Percentiles rank a stretch among this genome's conserved stretches.
Conservation (phyloP, 2,329 filamentous ascomycete species). For the Pseudopithomyces chartarum region DNA sequence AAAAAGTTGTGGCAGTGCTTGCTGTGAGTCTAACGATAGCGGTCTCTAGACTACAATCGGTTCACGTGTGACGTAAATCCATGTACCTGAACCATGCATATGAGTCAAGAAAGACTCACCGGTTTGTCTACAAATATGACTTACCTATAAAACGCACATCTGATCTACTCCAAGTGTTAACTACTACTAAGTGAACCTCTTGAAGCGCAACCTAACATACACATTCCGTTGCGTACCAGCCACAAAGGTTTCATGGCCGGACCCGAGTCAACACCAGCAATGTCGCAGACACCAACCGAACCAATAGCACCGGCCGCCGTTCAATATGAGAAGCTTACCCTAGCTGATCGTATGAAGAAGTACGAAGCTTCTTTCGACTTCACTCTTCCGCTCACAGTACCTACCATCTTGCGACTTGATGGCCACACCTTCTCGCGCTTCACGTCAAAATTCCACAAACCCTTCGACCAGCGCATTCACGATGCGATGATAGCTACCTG, state of each 20-base stretch:
- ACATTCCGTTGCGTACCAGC: too few species aligned
- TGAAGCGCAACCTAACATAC: too few species aligned
- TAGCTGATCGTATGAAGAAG: constrained; percentile 38
- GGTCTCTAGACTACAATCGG: neutral
- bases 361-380: constrained; percentile 35
- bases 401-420: constrained; percentile 35
- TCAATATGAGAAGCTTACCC: constrained; percentile 8
- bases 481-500: constrained; percentile 33
- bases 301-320: neutral
- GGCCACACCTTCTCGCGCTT: constrained; percentile 39
- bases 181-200: too few species aligned
- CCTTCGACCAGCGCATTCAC: constrained; percentile 40
- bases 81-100: neutral
- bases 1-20: neutral
- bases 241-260: neutral
- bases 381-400: constrained; percentile 22
- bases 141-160: neutral
- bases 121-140: neutral
- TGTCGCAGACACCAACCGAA: neutral
- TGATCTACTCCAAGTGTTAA: neutral
- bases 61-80: neutral
- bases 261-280: constrained; percentile 1
- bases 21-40: neutral
- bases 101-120: neutral
- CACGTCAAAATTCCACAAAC: constrained; percentile 30